A percentile compares a stretch with the other conserved stretches of the same genome.
phyloP scores from a whole-genome alignment of 2,329 filamentous ascomycete species.

The Anthostomella pinea region DNA sequence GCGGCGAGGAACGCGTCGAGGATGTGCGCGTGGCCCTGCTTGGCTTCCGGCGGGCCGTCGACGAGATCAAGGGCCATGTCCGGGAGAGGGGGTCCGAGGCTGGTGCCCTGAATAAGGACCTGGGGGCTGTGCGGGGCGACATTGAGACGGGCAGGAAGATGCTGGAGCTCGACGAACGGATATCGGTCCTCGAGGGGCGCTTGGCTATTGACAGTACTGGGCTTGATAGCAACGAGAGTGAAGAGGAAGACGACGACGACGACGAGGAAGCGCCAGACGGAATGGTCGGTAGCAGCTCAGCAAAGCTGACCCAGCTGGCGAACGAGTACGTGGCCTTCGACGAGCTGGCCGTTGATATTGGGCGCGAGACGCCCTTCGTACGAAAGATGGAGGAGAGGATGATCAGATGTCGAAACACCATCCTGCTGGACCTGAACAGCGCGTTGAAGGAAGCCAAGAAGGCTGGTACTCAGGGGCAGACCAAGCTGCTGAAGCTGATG shows the following conservation, averaged over 20 bases:
- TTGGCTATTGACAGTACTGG: slow-evolving; percentile 52
- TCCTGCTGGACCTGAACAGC: slow-evolving; percentile 53
- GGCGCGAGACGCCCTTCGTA: slow-evolving; percentile 48
- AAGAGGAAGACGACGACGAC: slow-evolving; percentile 41
- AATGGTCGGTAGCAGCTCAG: slow-evolving; percentile 44
- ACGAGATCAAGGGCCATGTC: slow-evolving; percentile 68
- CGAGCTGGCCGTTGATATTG: slow-evolving; percentile 42
- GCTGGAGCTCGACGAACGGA: slow-evolving; percentile 63
- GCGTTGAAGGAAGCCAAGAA: slow-evolving; percentile 44
- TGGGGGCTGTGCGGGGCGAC: slow-evolving; percentile 59
- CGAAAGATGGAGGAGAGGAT: slow-evolving; percentile 52
- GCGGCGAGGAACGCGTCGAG: slow-evolving; percentile 88
- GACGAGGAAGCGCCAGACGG: slow-evolving; percentile 29
- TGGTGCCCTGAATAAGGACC: slow-evolving; percentile 59
- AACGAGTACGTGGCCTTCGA: slow-evolving; percentile 44
- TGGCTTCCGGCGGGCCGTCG: slow-evolving; percentile 79
- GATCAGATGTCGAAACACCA: slow-evolving; percentile 51
- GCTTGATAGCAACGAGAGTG: slow-evolving; percentile 29
- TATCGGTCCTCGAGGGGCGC: slow-evolving; percentile 61
- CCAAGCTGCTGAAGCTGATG: slow-evolving; percentile 49
- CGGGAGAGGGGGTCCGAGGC: slow-evolving; percentile 62
- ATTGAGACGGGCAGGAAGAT: slow-evolving; percentile 62
- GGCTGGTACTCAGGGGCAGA: slow-evolving; percentile 41
- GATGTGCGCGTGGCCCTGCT: slow-evolving; percentile 84
- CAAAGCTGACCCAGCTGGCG: slow-evolving; percentile 45